Base-by-base conservation (phyloP, 345 rosid genomes). In the Geranium brycei region DNA sequence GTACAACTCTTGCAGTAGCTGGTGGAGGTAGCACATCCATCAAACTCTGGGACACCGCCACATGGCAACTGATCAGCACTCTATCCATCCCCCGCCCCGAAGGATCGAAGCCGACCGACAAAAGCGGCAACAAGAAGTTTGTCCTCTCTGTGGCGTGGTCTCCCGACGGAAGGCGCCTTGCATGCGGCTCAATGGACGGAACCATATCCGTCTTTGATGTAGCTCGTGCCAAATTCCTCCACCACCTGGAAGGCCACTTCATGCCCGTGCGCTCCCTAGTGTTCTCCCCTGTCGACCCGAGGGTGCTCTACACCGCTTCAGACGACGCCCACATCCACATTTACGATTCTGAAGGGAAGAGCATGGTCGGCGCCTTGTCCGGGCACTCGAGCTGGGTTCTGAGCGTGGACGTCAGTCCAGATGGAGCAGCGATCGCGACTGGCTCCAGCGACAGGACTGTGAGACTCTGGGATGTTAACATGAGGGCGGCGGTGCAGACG, bases 141-240 rank as follows among this genome's bases (percentile, higher is more conserved):
- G 96, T 86, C 4, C 83, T 91, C 16, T 91, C 99, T 0, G 91
- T 91, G 19, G 92, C 91, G 16, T 91, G 96, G 97, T 85, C 95
- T 70, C 86, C 87, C 14, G 95, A 91, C 65, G 97, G 97, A 69
- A 81, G 66, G 77, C 77, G 86, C 2, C 79, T 88, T 57, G 97
- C 96, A 53, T 93, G 97, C 7, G 96, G 97, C 40, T 93, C 92
- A 38, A 84, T 91, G 92, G 99, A 93, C 69, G 99, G 97, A 66
- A 88, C 96, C 0, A 80, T 93, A 61, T 86, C 91, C 10, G 64
- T 93, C 19, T 93, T 93, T 8, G 99, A 90, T 17, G 95, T 84
- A 47, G 83, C 83, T 5, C 85, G 92, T 28, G 85, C 78, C 62
- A 93, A 88, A 77, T 87, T 93, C 67, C 80, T 93, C 31, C 89